phyloP scores from a whole-genome alignment of 176 grass and related monocot species.

The Typha latifolia region DNA sequence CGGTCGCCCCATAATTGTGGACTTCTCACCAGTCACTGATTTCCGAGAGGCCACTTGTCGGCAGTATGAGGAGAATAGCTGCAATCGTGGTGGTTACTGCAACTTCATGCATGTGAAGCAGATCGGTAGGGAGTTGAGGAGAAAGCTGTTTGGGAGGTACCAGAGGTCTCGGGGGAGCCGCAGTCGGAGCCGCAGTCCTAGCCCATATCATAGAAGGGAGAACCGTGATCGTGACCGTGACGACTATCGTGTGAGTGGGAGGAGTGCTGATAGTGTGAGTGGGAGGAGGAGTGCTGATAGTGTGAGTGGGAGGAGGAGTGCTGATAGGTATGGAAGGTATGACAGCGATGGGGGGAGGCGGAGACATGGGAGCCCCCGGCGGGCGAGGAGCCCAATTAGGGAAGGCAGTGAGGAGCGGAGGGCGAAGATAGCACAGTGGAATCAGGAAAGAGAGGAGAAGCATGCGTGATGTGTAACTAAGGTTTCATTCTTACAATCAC shows the following conservation, averaged over 20 bases:
- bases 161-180: conserved; percentile 30
- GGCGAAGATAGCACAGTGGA: conserved; percentile 82
- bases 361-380: conserved; percentile 39
- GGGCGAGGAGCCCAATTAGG: conserved; percentile 41
- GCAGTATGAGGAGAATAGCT: conserved; percentile 85
- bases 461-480: conserved; percentile 6
- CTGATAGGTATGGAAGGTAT: conserved; percentile 4
- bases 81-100: conserved; percentile 90
- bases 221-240: conserved; percentile 24
- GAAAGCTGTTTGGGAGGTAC: conserved; percentile 48
- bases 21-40: conserved; percentile 94
- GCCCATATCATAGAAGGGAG: conserved; percentile 33
- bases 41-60: conserved; percentile 85
- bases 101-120: conserved; percentile 97
- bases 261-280: neutral
- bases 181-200: conserved; percentile 51
- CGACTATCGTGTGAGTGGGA: conserved; percentile 12
- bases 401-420: conserved; percentile 81
- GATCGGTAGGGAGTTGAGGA: conserved; percentile 52
- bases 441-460: conserved; percentile 53
- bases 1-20: conserved; percentile 77
- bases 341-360: conserved; percentile 25
- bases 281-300: neutral
- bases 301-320: conserved; percentile 9
- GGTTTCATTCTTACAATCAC: neutral